These are phyloP conservation scores for Coemansia sp. DNA, from an alignment of 192 early-diverging fungal genomes.

Conservation along the genomic window DNA sequence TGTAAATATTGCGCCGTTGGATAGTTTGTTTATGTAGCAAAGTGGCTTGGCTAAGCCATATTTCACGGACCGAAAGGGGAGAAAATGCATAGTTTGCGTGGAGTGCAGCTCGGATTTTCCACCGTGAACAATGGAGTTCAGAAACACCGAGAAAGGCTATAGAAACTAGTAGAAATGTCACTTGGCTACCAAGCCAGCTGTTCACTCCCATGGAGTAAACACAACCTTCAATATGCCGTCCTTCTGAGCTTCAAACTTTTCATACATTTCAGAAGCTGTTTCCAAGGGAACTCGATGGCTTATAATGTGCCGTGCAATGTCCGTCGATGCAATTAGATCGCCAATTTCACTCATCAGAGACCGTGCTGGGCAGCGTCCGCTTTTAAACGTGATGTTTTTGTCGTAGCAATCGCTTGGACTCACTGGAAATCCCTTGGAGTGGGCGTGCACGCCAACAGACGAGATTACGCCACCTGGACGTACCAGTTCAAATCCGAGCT, in stretches of 20 bases:
- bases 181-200: not conserved
- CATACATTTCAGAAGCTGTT: slow-evolving; percentile 51
- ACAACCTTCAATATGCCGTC: slow-evolving; percentile 31
- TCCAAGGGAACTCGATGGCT: slow-evolving; percentile 48
- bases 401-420: slow-evolving; percentile 55
- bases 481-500: slow-evolving; percentile 47
- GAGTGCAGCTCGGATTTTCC: slow-evolving; percentile 1
- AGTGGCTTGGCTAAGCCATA: too few relatives aligned
- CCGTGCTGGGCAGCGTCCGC: slow-evolving; percentile 55
- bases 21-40: too few relatives aligned
- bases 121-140: not conserved
- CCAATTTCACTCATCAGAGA: slow-evolving; percentile 47
- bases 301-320: slow-evolving; percentile 40
- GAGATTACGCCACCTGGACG: slow-evolving; percentile 56
- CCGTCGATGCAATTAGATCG: slow-evolving; percentile 20
- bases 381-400: slow-evolving; percentile 57
- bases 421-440: slow-evolving; percentile 53
- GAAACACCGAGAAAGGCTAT: not conserved
- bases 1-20: too few relatives aligned
- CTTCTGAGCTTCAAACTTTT: slow-evolving; percentile 42
- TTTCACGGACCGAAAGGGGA: not conserved
- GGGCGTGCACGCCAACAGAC: slow-evolving; percentile 56
- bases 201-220: slow-evolving; percentile 28
- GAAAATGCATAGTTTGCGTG: not conserved
- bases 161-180: not conserved